Base-by-base conservation (phyloP, 1,139 yeast genomes). In the Magnusiomyces fungicola region DNA sequence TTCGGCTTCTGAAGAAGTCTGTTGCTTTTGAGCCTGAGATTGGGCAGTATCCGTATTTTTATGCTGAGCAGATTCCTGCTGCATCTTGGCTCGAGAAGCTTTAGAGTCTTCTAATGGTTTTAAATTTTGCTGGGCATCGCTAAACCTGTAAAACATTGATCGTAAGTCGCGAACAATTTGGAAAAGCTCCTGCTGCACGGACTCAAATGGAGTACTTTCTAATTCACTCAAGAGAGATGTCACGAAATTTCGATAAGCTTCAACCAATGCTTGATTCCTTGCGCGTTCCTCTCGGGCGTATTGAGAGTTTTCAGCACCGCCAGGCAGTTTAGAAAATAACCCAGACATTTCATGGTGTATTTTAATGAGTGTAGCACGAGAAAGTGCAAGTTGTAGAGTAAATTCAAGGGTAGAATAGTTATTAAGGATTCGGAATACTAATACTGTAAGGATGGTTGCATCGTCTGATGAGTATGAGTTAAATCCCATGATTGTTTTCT, bases 181-280 rank as follows among this genome's bases (percentile, higher is more conserved):
- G 55, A 65, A 63, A 54, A 65, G 58, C 46, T 66, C 69, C 52
- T 62, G 64, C 45, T 64, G 66, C n/a, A 61, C 65, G 10, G 61
- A 58, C 38, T 61, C 66, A 40, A 58, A 57, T 5, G 67, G 63
- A 2, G 69, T 56, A 1, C 61, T 53, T 48, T 66, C 68, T 52
- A 66, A 56, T 45, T 66, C 68, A 1, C 54, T 48, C 29, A 66
- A 55, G 34, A 66, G 56, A 48, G 64, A 64, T 22, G 59, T 50
- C 21, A 66, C 69, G 56, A 66, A 66, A 44, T 56, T 54, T 27
- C 64, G 53, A 52, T 65, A 66, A 36, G 62, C 59, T 45, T 53
- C 55, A 2, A 65, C 61, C 34, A 66, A 27, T 9, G 44, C 44
- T 19, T 44, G 18, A 23, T 41, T 41, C 30, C 27, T 21, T n/a